Conservation (phyloP, 2,329 filamentous ascomycete species). For the Aspergillus caelatus region DNA sequence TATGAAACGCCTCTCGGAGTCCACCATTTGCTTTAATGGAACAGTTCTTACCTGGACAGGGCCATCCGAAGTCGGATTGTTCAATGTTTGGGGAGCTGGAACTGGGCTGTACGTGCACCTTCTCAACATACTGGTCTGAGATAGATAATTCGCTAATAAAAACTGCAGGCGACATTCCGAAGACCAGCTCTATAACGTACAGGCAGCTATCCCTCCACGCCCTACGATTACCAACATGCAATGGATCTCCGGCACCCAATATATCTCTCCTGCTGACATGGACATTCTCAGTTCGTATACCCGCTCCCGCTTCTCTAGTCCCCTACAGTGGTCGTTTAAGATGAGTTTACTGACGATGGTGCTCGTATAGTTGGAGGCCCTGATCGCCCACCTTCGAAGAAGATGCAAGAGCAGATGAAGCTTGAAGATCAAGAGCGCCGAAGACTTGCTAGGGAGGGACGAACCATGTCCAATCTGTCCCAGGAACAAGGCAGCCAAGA, state of each 20-base stretch:
- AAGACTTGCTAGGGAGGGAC: conserved; percentile 40
- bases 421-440: conserved; percentile 67
- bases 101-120: conserved; percentile 58
- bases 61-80: conserved; percentile 78
- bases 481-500: conserved; percentile 56
- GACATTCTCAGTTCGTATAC: conserved; percentile 69
- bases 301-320: background rate
- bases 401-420: conserved; percentile 79
- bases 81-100: conserved; percentile 84
- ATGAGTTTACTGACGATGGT: background rate
- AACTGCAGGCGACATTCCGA: conserved; percentile 4
- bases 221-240: conserved; percentile 94
- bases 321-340: background rate
- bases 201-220: conserved; percentile 72
- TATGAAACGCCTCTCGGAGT: conserved; percentile 67
- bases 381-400: conserved; percentile 83
- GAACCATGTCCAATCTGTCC: conserved; percentile 30
- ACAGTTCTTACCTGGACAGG: conserved; percentile 87
- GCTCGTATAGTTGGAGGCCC: conserved; percentile 69
- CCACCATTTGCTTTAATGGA: conserved; percentile 74
- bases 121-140: background rate
- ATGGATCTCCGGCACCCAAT: conserved; percentile 95
- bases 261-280: conserved; percentile 82
- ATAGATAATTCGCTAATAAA: conserved; percentile 20
- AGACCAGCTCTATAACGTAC: conserved; percentile 71